These are phyloP conservation scores for Echium plantagineum DNA, from an alignment of 257 asterid species.

Conservation along the genomic window DNA sequence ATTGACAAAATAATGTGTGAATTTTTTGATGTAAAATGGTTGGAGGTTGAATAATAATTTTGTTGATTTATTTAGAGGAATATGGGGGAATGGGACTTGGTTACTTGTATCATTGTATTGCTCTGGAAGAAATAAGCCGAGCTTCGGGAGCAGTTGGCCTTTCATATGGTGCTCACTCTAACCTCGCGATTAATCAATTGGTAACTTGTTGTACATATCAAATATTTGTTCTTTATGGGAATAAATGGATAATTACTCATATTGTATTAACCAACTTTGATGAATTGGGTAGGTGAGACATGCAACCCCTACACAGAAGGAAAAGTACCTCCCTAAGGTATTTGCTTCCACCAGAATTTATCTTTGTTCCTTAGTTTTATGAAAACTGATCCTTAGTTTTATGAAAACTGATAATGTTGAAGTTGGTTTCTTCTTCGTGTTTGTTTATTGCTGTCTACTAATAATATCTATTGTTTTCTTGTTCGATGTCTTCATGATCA, in stretches of 20 bases:
- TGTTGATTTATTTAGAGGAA: conserved; percentile 46
- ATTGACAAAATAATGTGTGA: not conserved
- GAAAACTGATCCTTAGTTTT: no score
- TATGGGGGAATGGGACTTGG: conserved; percentile 99
- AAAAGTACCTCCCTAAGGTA: conserved; percentile 91
- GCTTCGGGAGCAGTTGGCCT: conserved; percentile 99
- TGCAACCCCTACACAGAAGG: conserved; percentile 80
- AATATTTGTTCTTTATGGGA: conserved; percentile 8
- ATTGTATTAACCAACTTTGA: conserved; percentile 11
- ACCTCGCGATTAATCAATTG: conserved; percentile 87
- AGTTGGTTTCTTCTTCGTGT: not conserved
- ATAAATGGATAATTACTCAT: conserved; percentile 1
- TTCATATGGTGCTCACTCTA: conserved; percentile 97
- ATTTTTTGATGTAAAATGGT: no score
- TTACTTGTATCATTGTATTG: conserved; percentile 92
- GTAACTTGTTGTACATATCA: conserved; percentile 35
- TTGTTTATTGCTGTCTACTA: not conserved
- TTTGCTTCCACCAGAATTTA: conserved; percentile 17
- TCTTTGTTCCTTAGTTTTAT: not conserved
- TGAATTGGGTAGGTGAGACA: conserved; percentile 73
- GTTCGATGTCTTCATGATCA: not conserved
- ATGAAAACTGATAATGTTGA: not conserved
- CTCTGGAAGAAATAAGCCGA: conserved; percentile 96
- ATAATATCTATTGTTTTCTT: no score
- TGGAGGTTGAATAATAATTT: not conserved